Base-by-base conservation (phyloP, 768 basidiomycete genomes). In the Phallus indusiatus region DNA sequence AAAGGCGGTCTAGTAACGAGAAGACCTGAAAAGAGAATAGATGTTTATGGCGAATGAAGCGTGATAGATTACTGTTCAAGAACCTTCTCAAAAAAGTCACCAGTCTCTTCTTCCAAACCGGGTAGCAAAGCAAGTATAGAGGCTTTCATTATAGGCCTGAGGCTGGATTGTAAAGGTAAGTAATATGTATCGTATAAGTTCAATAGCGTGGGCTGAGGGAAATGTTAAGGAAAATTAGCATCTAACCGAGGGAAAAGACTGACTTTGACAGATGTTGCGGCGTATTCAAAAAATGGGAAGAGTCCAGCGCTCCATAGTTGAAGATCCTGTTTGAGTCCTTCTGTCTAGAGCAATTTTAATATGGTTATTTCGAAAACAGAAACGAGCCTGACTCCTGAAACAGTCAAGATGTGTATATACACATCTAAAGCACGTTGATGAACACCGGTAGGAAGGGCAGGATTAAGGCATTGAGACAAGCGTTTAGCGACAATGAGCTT, bases 221-320 rank as follows among this genome's bases (percentile, higher is more conserved):
- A 16, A 10, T 14, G 49, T 54, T 28, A 54, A 22, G 50, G 47
- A 49, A 4, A 20, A 17, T 14, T 18, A 8, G 8, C 24, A 20
- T 10, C 33, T 12, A 22, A 54, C 2, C 12, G 3, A 36, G n/a
- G 5, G 34, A 54, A 53, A 48, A 6, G 48, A 60, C 73, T 54
- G 63, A 89, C 92, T 80, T 92, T 92, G 60, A 97, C 94, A 18
- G 94, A 94, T n/a, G 94, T 98, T n/a, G 95, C 88, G 10, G 96
- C 93, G 71, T 93, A 98, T 73, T 97, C 93, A 66, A 98, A 97
- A 81, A 98, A 98, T 0, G 96, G 96, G 70, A 99, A 97, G 5
- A 99, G 72, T 7, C 96, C 96, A 4, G 93, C 86, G 0, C 92
- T 93, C 96, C 96, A 99, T 18, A 97, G 76, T 4, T 88, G 78